Evolutionary conservation across 2,329 filamentous ascomycete species (phyloP), one percentile per base, ranked within the genome.

Genomic region (Fusarium haematococcum): DNA sequence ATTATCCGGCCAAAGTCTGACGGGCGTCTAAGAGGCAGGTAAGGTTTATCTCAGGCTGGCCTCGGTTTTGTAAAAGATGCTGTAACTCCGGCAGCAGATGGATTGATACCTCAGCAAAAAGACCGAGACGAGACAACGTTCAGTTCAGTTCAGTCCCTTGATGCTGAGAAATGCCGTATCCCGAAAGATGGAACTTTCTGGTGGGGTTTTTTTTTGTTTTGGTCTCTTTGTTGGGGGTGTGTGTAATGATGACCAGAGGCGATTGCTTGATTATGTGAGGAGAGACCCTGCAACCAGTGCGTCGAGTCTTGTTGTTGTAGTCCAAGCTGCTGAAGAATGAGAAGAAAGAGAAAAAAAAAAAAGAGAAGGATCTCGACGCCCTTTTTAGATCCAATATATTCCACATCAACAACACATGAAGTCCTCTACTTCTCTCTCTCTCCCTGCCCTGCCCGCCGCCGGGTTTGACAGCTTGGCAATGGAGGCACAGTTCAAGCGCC

Each of bases 401-500:
- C 23, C 35, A 27, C n/a, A 50, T 50, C 45, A 50, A 50, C 3
- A 50, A 50, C n/a, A 54, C 35, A n/a, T 20, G n/a, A 43, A 43
- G 18, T 41, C 18, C 37, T 35, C 20, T 57, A 10, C 13, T 45
- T 45, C 41, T 27, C 25, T 27, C 14, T 50, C 45, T 23, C 8
- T 27, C 41, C 13, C 41, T 45, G 41, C 41, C 41, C 41, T 45
- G 41, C 41, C 41, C 41, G 20, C 20, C 41, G 41, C 7, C 41
- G 33, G 54, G 54, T 61, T 68, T 70, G 57, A 74, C 71, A 74
- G 70, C 70, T 74, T 43, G 58, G 68, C 45, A 67, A 75, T 67
- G 68, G 71, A 74, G 71, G 71, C 71, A 43, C 61, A 43, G 59
- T 52, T 74, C 71, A 74, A 50, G 71, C 71, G 71, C 68, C 71